These are phyloP conservation scores for Phytophthora sojae DNA, from an alignment of 352 stramenopile species.

Conservation along the genomic window DNA sequence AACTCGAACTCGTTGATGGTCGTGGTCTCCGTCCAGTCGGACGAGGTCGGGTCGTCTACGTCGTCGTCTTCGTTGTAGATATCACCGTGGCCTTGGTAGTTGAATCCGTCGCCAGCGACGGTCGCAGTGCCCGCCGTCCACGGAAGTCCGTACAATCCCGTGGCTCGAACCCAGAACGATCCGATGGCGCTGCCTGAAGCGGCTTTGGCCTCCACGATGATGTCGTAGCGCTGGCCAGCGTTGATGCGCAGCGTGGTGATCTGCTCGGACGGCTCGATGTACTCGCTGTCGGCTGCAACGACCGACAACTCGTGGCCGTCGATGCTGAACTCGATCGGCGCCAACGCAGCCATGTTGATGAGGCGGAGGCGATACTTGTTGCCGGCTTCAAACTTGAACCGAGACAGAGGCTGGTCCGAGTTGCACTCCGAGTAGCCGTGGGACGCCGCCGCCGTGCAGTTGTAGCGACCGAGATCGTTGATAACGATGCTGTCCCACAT, in stretches of 20 bases:
- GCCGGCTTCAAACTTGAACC: constrained; percentile 34
- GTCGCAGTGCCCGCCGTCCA: constrained; percentile 28
- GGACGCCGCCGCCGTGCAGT: constrained; percentile 34
- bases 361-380: constrained; percentile 40
- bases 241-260: constrained; percentile 43
- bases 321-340: constrained; percentile 43
- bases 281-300: constrained; percentile 34
- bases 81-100: constrained; percentile 29
- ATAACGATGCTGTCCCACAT: constrained; percentile 43
- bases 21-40: constrained; percentile 15
- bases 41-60: constrained; percentile 21
- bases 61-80: constrained; percentile 28
- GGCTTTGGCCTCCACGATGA: constrained; percentile 32
- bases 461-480: constrained; percentile 42
- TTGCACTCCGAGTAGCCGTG: constrained; percentile 23
- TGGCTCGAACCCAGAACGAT: constrained; percentile 41
- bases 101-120: constrained; percentile 30
- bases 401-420: constrained; percentile 23
- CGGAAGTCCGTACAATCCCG: constrained; percentile 24
- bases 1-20: constrained; percentile 38
- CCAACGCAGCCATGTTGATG: constrained; percentile 42
- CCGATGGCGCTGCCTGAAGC: constrained; percentile 12
- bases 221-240: constrained; percentile 40
- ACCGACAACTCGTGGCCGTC: constrained; percentile 41
- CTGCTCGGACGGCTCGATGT: constrained; percentile 30